Conservation (phyloP, 140 eudicot species). For the Bidens hawaiensis region DNA sequence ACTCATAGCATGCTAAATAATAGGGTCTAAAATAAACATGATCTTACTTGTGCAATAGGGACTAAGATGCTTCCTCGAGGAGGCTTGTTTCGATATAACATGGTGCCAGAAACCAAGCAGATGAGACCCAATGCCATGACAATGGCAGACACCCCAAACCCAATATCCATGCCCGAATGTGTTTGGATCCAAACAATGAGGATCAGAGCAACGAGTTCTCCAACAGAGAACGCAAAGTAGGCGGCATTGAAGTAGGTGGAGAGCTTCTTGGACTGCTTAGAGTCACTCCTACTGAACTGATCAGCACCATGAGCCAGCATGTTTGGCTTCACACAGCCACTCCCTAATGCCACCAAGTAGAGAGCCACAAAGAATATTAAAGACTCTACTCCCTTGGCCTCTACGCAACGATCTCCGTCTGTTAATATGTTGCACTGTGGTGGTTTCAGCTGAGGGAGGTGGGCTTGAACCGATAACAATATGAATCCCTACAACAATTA, state of each 20-base stretch:
- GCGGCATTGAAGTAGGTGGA: conserved; percentile 95
- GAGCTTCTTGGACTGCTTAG: conserved; percentile 69
- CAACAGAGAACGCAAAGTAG: conserved; percentile 87
- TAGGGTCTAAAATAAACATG: not conserved
- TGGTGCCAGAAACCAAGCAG: conserved; percentile 66
- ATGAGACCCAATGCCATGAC: conserved; percentile 86
- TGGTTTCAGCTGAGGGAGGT: conserved; percentile 87
- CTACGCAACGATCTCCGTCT: conserved; percentile 46
- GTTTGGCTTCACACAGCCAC: conserved; percentile 97
- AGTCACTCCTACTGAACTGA: conserved; percentile 57
- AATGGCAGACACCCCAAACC: conserved; percentile 96
- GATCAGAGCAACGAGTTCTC: conserved; percentile 85
- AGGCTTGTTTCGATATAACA: conserved; percentile 68
- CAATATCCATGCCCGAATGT: conserved; percentile 95
- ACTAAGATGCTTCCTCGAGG: conserved; percentile 77
- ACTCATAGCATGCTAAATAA: conserved; percentile 1
- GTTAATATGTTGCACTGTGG: conserved; percentile 74
- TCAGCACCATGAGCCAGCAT: conserved; percentile 97
- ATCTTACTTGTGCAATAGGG: conserved; percentile 76
- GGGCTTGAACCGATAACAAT: conserved; percentile 90
- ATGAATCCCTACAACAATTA: conserved; percentile 66
- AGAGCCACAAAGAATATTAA: conserved; percentile 81
- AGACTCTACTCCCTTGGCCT: conserved; percentile 79
- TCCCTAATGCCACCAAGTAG: conserved; percentile 91
- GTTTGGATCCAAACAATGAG: conserved; percentile 93